Conservation (phyloP, 23 red algal species). For the Gracilaria vermiculophylla region DNA sequence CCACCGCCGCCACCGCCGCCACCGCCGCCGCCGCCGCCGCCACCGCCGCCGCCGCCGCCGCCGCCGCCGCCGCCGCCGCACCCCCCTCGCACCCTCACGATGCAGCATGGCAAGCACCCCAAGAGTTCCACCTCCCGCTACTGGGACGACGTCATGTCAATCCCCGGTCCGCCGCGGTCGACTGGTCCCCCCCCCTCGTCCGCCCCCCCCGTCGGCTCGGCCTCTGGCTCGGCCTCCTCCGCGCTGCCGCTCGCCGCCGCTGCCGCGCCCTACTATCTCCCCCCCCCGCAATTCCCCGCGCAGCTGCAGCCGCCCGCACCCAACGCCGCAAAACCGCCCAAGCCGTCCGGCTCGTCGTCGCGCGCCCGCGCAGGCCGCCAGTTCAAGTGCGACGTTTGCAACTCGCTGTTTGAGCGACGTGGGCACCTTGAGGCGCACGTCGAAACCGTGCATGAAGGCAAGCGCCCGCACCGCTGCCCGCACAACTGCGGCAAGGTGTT, state of each 20-base stretch:
- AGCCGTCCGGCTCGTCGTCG: neutral
- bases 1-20: too few relatives aligned
- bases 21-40: too few relatives aligned
- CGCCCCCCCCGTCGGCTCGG: neutral
- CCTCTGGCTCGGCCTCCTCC: too few relatives aligned
- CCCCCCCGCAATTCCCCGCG: neutral
- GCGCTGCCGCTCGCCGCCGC: neutral
- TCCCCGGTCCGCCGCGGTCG: conserved; percentile 4
- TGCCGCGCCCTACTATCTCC: neutral
- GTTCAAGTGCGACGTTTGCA: conserved; percentile 28
- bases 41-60: too few relatives aligned
- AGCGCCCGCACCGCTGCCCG: conserved; percentile 39
- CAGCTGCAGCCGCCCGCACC: neutral
- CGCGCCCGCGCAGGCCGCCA: neutral
- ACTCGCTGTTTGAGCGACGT: conserved; percentile 33
- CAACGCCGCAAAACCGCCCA: neutral
- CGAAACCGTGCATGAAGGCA: conserved; percentile 62
- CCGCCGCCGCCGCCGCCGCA: too few relatives aligned
- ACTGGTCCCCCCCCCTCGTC: neutral
- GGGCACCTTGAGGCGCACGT: conserved; percentile 60
- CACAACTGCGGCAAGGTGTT: conserved; percentile 49
- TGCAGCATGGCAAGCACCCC: neutral
- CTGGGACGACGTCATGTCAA: conserved; percentile 32
- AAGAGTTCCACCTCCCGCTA: neutral
- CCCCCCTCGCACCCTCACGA: too few relatives aligned